Conservation (phyloP, 202 grass and related monocot genomes). For the Zizania palustris region DNA sequence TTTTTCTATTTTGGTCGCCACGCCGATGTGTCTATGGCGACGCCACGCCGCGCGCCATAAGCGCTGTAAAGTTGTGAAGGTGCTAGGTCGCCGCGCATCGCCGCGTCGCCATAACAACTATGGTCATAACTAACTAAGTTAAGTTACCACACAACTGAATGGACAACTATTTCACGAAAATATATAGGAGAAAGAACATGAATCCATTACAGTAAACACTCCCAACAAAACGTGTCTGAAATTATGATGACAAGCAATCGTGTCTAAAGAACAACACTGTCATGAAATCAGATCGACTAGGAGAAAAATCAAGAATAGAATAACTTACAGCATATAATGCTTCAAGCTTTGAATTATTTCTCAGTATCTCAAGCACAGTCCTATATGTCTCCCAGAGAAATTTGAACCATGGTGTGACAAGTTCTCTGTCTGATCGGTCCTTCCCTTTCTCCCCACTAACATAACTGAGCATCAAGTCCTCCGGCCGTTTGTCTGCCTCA, state of each 20-base stretch:
- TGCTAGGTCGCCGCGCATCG: no score
- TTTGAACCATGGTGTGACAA: slow-evolving; percentile 97
- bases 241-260: neutral
- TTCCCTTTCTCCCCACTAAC: slow-evolving; percentile 97
- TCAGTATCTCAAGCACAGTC: slow-evolving; percentile 88
- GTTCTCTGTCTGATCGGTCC: slow-evolving; percentile 85
- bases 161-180: neutral
- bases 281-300: neutral
- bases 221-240: neutral
- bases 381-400: slow-evolving; percentile 98
- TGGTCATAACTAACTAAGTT: neutral
- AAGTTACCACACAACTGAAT: neutral
- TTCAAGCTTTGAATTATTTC: slow-evolving; percentile 98
- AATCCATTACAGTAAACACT: neutral
- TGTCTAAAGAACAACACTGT: neutral
- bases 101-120: no score
- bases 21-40: no score
- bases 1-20: no score
- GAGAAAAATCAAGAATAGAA: neutral
- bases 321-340: slow-evolving; percentile 81
- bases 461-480: slow-evolving; percentile 97
- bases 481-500: slow-evolving; percentile 90
- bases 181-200: neutral
- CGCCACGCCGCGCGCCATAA: no score
- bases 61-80: no score